Base-by-base conservation (phyloP, 202 grass and related monocot species). In the Bolboschoenoplectus hybrid region DNA sequence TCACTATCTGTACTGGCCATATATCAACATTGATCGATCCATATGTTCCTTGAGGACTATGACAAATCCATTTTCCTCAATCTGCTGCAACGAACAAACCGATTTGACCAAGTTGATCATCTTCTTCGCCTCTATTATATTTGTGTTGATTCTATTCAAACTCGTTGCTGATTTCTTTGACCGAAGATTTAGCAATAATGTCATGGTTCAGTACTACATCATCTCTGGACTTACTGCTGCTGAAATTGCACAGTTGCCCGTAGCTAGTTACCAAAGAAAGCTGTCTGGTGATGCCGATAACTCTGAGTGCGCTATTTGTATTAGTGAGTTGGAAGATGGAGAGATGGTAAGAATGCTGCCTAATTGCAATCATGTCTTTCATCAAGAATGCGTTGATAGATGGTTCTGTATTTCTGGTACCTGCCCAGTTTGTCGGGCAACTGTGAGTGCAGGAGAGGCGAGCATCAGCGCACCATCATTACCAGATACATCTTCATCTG, bases 301-400 rank as follows among this genome's bases (percentile, higher is more conserved):
- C 58, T 47, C 45, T 9, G 80, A 82, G 80, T 82, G 80, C 5
- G 41, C 67, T 10, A 83, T 87, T 19, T 87, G 86, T 71, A 63
- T 62, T 11, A 51, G 17, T 26, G 55, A 63, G 26, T 83, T 77
- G 2, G 11, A 70, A 43, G 52, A 75, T 40, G 86, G 36, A 0
- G 64, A 83, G 51, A 44, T 49, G 52, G 61, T 83, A 45, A 51
- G 80, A 26, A 10, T 6, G 49, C 58, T 87, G 40, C 80, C 86
- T 2, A 87, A 67, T 61, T 87, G 80, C 66, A 20, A 49, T 17
- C 80, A 88, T 43, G n/a, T 88, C 2, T 88, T 88, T 63, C 86
- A 87, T 61, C 49, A 49, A 8, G 5, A 49, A 45, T 88, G 86
- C 66, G 40, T 83, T 9, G 79, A 88, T 12, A 62, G 16, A 19